Evolutionary conservation across 495 filamentous ascomycete genomes (phyloP), one percentile per base, ranked within the genome.

Genomic region (Penicillium arizonense): DNA sequence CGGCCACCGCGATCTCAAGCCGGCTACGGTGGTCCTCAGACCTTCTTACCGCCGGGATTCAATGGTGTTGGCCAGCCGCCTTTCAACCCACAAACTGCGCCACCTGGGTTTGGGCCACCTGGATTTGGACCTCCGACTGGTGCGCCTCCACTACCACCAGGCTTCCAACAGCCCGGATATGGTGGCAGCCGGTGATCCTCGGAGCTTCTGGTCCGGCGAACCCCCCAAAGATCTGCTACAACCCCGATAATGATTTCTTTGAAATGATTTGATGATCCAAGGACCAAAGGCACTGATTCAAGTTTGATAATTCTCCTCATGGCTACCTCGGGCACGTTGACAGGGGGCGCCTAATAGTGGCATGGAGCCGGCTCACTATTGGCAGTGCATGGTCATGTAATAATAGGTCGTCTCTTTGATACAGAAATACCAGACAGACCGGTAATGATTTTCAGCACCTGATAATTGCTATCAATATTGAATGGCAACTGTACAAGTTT

Each of bases 1-100:
- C 79, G 90, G 26, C 89, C 91, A 1, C 89, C 90, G 3, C 89
- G 86, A 3, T 88, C 85, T 34, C 86, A 91, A 56, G 85, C 74
- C 47, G 87, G 87, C 8, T 94, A 90, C 61, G 87, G 87, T 13
- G 87, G 87, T 9, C 89, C 89, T 7, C 84, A 87, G 56, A 78
- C 83, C 34, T 91, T 89, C 65, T 71, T 77, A 26, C 79, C 81
- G 60, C 71, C 80, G 62, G 78, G 77, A 9, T 81, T 79, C 51
- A 79, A 77, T 55, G 68, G 72, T 16, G 58, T 76, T 26, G 69
- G 69, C 18, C 75, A 76, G 53, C 45, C 63, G 14, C 60, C 70
- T 12, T 78, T 71, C 33, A 62, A 66, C 5, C 58, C 67, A 20
- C 71, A 72, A 51, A 67, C 72, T 32, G 75, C 71, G 34, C 80